phyloP scores from a whole-genome alignment of 768 basidiomycete species.

The Trametes gibbosa region DNA sequence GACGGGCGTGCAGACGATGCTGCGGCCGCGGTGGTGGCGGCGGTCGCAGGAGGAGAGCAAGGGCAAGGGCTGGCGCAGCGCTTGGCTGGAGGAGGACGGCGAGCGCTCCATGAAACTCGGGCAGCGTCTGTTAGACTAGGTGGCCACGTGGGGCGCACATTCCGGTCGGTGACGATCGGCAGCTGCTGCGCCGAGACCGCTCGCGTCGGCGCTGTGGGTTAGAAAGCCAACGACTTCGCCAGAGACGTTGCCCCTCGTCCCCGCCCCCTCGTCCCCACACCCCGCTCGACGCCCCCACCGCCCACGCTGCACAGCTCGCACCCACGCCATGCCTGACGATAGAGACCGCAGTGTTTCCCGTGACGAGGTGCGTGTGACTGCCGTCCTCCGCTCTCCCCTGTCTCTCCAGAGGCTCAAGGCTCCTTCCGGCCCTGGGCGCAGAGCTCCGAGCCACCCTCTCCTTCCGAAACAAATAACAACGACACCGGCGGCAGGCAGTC shows the following conservation, averaged over 20 bases:
- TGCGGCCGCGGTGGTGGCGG: not conserved
- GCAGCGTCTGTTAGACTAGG: not conserved
- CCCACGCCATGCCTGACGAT: slow-evolving; percentile 44
- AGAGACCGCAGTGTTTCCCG: slow-evolving; percentile 65
- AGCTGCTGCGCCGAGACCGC: slow-evolving; percentile 10
- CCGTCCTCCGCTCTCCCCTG: not conserved
- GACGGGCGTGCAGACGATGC: not conserved
- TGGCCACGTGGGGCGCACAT: slow-evolving; percentile 5
- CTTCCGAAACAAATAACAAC: slow-evolving; percentile 21
- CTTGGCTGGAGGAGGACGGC: not conserved
- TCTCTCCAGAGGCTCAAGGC: not conserved
- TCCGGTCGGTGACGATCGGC: slow-evolving; percentile 11
- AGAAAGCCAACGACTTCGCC: slow-evolving; percentile 16
- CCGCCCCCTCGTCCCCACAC: not conserved
- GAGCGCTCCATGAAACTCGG: slow-evolving; percentile 12
- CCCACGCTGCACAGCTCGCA: not conserved
- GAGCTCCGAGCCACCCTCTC: slow-evolving; percentile 72
- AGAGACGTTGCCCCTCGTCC: not conserved
- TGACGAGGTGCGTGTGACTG: slow-evolving; percentile 48
- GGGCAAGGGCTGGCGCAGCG: too few species aligned
- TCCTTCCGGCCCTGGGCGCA: slow-evolving; percentile 24
- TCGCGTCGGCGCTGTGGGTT: slow-evolving; percentile 18
- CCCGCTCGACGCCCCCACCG: not conserved
- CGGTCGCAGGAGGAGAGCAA: too few species aligned
- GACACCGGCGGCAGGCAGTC: slow-evolving; percentile 13